Percentiles rank a stretch among this genome's conserved stretches.
Conservation (phyloP, 2,329 filamentous ascomycete species). For the Penicillium sp. region DNA sequence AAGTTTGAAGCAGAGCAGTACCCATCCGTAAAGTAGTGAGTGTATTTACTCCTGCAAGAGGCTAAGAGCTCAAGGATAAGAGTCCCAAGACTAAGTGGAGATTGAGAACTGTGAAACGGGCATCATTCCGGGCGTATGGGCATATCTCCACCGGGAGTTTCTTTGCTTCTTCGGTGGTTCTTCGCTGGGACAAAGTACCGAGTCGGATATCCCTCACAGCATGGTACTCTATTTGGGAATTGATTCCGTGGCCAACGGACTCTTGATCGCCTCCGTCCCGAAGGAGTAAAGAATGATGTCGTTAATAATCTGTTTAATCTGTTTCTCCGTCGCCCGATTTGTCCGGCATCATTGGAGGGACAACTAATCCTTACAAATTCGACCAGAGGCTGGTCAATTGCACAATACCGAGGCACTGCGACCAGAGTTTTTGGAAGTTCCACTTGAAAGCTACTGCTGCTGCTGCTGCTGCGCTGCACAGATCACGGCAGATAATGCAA, state of each 20-base stretch:
- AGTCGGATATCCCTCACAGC: background rate
- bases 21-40: too few species aligned
- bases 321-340: background rate
- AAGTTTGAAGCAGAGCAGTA: background rate
- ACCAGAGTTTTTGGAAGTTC: background rate
- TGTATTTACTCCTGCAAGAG: background rate
- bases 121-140: background rate
- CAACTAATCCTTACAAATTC: too few species aligned
- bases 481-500: constrained; percentile 24
- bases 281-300: background rate
- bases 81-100: background rate
- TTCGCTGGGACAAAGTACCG: background rate
- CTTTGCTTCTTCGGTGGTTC: background rate
- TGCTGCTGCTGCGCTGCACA: background rate
- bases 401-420: background rate
- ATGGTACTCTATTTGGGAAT: background rate
- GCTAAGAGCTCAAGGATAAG: background rate
- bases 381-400: too few species aligned
- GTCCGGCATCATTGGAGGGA: background rate
- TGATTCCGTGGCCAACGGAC: background rate
- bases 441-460: background rate
- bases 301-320: background rate
- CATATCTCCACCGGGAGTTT: background rate
- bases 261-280: background rate
- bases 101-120: background rate